Base-by-base conservation (phyloP, 2,329 filamentous ascomycete species). In the Botrytis squamosa region DNA sequence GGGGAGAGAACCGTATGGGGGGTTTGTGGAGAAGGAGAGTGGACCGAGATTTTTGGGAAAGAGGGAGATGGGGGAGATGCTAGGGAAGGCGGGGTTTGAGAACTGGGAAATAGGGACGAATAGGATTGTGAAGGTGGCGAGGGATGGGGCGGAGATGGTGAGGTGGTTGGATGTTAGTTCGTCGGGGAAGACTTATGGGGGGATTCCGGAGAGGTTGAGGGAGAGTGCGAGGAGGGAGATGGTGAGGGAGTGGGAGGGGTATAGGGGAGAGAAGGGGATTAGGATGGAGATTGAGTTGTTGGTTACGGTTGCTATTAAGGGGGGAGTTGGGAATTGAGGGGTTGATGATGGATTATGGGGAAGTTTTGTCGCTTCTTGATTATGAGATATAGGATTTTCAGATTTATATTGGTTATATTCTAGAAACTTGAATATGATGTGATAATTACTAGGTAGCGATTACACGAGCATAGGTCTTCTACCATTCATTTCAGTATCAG, bases 211-310 rank as follows among this genome's bases (percentile, higher is more conserved):
- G n/a, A 52, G 62, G 4, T n/a, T 74, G 33, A 63, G 72, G 55
- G 72, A 49, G n/a, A 71, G 66, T 29, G 72, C 46, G 20, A 73
- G 60, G 25, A 66, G 68, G 33, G 74, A 76, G 10, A 76, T 74
- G 74, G 46, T 55, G 70, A n/a, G 20, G 12, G 72, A 75, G 49
- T 76, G 75, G 70, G 69, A 67, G 3, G 74, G 73, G 22, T 22
- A 71, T 14, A 71, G 57, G 9, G 74, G 71, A 2, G 55, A 72
- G 33, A 38, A 69, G 10, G 75, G 66, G 3, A 76, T 76, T 2
- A 29, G 29, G 2, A 76, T 76, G 75, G n/a, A 73, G 14, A 74
- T 75, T 71, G 71, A 75, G 12, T 46, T 75, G n/a, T 70, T 75
- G 38, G 74, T 74, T 67, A 74, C 73, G 52, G 62, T 75, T 22